phyloP scores from a whole-genome alignment of 805 yeast genomes.

The Sugiyamaella qingdaonensis region DNA sequence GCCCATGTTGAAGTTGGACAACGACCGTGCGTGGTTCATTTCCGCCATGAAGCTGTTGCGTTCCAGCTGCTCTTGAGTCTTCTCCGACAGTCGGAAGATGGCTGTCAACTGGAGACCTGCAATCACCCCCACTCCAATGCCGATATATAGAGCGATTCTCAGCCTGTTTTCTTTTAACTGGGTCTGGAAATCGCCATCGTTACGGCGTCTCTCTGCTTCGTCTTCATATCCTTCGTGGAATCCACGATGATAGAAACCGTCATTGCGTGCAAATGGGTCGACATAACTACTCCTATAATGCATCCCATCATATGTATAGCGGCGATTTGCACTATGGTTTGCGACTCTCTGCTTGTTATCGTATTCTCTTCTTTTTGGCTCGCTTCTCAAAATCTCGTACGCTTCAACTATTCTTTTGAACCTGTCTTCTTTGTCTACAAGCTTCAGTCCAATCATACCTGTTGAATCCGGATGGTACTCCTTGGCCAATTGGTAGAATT shows the following conservation, averaged over 20 bases:
- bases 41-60: conserved; percentile 39
- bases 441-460: conserved; percentile 31
- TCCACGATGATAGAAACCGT: conserved; percentile 56
- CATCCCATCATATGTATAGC: not conserved
- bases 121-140: conserved; percentile 37
- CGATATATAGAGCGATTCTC: conserved; percentile 43
- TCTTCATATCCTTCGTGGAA: conserved; percentile 60
- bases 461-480: conserved; percentile 74
- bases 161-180: conserved; percentile 36
- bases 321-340: not conserved
- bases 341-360: conserved; percentile 31
- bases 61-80: conserved; percentile 26
- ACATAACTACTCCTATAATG: conserved; percentile 2
- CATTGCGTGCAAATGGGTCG: conserved; percentile 21
- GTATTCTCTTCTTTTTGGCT: conserved; percentile 41
- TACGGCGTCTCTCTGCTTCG: conserved; percentile 34
- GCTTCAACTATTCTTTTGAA: conserved; percentile 57
- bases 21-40: conserved; percentile 33
- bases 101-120: conserved; percentile 39
- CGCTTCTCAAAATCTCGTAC: conserved; percentile 50
- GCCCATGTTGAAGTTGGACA: conserved; percentile 51
- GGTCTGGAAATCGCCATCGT: conserved; percentile 35
- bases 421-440: conserved; percentile 41
- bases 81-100: conserved; percentile 21
- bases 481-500: conserved; percentile 61